Base-by-base conservation (phyloP, 768 basidiomycete genomes). In the Sporobolomyces phaffii region DNA sequence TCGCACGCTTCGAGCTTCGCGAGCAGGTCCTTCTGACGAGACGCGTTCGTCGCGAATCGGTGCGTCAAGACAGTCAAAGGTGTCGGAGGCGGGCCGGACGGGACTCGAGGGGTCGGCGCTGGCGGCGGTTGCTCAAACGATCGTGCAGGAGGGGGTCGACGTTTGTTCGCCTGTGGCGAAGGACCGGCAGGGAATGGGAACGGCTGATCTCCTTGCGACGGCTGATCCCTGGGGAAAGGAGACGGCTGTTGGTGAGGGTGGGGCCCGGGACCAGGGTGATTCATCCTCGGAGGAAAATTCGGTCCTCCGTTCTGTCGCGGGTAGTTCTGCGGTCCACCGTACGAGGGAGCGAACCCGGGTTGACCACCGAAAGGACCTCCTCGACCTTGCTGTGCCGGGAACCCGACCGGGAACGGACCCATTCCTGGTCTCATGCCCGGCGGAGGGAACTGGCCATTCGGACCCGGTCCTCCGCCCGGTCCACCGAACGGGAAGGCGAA, bases 401-500 rank as follows among this genome's bases (percentile, higher is more conserved):
- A 56, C 4, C 54, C 54, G 8, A 38, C n/a, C 24, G 8, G 54
- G 38, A 18, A 13, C 4, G 24, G 24, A 26, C 40, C 40, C 54
- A 56, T 56, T 43, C 54, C 52, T 5, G 52, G 24, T 40, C 38
- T 24, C 38, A 41, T 54, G 5, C n/a, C 52, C 8, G 54, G 52
- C 24, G n/a, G n/a, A n/a, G 52, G 52, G 24, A n/a, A 54, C 18
- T 4, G 40, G 15, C 54, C 40, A 24, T 33, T 26, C 41, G 41
- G 51, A 33, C n/a, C n/a, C n/a, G 26, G 29, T 14, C 6, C 29
- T 49, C 48, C 48, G 11, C 45, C 31, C 11, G 52, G 41, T n/a
- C 56, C 56, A 20, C 43, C 56, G 43, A 58, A 58, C 24, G 56
- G 56, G 56, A 45, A 58, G 15, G 28, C 26, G 56, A 58, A 58